Base-by-base conservation (phyloP, 805 yeast species). In the Hanseniaspora meyeri region DNA sequence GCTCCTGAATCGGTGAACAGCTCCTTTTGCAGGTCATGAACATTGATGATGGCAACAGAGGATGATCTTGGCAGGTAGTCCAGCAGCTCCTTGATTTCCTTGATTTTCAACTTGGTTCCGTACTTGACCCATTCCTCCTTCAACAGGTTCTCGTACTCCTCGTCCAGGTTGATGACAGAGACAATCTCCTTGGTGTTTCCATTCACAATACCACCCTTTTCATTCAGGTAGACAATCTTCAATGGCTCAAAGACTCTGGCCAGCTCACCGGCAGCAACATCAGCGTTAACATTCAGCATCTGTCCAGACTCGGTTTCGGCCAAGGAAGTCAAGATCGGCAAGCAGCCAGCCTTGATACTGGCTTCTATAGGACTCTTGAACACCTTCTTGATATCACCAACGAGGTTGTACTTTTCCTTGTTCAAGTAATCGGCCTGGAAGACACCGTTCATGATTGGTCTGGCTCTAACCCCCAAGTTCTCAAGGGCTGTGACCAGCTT, bases 1-100 rank as follows among this genome's bases (percentile, higher is more conserved):
- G 98, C 99, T 71, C 99, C 99, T 17, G 96, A 85, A 70, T 93
- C 98, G 43, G 99, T 93, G 73, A 93, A 93, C 66, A 93, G 79
- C 72, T 93, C 99, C 70, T 91, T 93, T 73, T 93, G 97, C 66
- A 93, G 78, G 68, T 93, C 97, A 64, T 87, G 80, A 47, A 93
- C 97, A 62, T 91, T 87, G 64, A 93, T 93, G 68, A 93, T 93
- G 46, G 99, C 98, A 50, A 93, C 99, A 4, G 97, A 89, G 0
- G 97, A 89, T 3, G 97, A 87, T 70, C 97, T 83, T 59, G 99
- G 99, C 68, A 93, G 78, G 68, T 85, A 90, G 73, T 87, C 91
- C 67, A 93, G 79, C 67, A 93, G 78, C 65, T 93, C 98, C 70
- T 87, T 89, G 70, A 93, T 93, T 72, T 93, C 97, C 70, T 85